phyloP scores from a whole-genome alignment of 148 eudicot species.

The Cornus suecica region DNA sequence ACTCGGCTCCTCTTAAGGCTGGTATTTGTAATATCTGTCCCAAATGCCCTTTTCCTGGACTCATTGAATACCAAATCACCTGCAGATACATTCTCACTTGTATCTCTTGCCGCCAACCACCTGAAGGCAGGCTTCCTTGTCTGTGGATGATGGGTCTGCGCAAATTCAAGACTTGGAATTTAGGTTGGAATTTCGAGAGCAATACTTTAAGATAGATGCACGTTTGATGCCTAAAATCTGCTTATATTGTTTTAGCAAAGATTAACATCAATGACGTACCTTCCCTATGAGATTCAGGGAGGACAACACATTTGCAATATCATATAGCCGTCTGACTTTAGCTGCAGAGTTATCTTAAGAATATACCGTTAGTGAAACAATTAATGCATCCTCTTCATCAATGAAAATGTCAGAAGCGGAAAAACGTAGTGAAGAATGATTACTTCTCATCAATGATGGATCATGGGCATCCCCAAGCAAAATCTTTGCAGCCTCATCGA shows the following conservation, averaged over 20 bases:
- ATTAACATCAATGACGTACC: slow-evolving; percentile 31
- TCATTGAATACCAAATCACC: slow-evolving; percentile 31
- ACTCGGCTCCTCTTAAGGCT: slow-evolving; percentile 50
- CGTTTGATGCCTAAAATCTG: background rate
- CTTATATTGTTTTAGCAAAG: background rate
- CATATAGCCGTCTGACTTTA: slow-evolving; percentile 90
- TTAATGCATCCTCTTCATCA: background rate
- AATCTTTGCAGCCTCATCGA: slow-evolving; percentile 86
- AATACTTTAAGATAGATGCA: background rate
- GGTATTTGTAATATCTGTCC: slow-evolving; percentile 71
- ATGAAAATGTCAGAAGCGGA: background rate
- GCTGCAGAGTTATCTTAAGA: slow-evolving; percentile 67
- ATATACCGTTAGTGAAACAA: slow-evolving; percentile 32
- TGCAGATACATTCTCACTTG: slow-evolving; percentile 24
- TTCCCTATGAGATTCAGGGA: slow-evolving; percentile 92
- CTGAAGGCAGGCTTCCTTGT: slow-evolving; percentile 90
- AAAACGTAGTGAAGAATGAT: slow-evolving; percentile 16
- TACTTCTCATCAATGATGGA: slow-evolving; percentile 74
- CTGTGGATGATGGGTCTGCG: slow-evolving; percentile 77
- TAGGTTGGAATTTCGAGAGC: background rate
- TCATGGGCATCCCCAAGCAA: slow-evolving; percentile 81
- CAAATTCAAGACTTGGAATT: slow-evolving; percentile 6
- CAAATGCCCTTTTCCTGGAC: slow-evolving; percentile 73
- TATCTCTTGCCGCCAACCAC: slow-evolving; percentile 69
- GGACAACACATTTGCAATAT: slow-evolving; percentile 91